Evolutionary conservation across 257 asterid species (phyloP), one percentile per base, ranked within the genome.

Genomic region (Plantago major): DNA sequence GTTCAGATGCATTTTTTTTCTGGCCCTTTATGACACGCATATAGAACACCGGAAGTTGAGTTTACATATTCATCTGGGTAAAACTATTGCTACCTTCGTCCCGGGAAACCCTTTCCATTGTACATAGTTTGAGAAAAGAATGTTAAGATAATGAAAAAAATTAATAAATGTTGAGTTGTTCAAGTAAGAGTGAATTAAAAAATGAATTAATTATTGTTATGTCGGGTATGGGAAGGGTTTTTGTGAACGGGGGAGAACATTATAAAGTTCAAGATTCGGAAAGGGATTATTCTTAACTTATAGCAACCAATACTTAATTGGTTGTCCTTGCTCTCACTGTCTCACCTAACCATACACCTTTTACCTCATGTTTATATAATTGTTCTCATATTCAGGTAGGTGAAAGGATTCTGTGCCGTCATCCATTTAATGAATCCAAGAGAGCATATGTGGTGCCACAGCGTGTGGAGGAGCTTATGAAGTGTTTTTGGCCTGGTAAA

Each of bases 381-480:
- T 33, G 40, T 33, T 22, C 26, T 22, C 26, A 67, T 56, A 42
- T 43, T 56, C 79, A 90, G 95, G 90, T 71, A 15, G 95, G 96
- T 52, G 88, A 88, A 72, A 78, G 95, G 57, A 80, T 90, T 46
- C 72, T 90, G 72, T 88, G 98, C 71, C 90, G 96, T 46, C 98
- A 90, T 80, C 98, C 98, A 2, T 90, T 88, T 72, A 85, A 71
- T 58, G 98, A 88, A 73, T 88, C 98, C 66, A 90, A 90, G 78
- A 82, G 98, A 67, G 96, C 98, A 22, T 85, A 85, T 55, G 98
- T 90, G 75, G 87, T 88, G 50, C 98, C 98, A 22, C 87, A 88
- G 63, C 87, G 70, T 67, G 95, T 88, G 28, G 98, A 90, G 78
- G 98, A 88, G 78, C 95, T 90, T 67, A 67, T 88, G 79, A 88